Percentiles rank a stretch among this genome's conserved stretches.
These are phyloP conservation scores for Platismatia glauca DNA, from an alignment of 495 filamentous ascomycete species.

Conservation along the genomic window DNA sequence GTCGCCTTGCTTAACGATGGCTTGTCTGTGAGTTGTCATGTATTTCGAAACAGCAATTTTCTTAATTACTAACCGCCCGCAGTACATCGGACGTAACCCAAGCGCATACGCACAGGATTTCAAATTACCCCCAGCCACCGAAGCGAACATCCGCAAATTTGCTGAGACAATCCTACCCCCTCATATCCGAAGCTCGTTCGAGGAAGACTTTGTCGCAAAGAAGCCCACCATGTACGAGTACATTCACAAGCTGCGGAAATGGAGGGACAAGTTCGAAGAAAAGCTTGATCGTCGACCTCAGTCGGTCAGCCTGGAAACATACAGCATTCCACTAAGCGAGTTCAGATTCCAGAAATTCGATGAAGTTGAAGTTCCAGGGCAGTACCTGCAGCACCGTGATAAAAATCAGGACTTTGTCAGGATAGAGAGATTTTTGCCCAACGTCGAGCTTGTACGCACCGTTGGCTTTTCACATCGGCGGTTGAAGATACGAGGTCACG, in stretches of 20 bases:
- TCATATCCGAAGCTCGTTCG: constrained; percentile 89
- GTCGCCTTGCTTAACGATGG: constrained; percentile 94
- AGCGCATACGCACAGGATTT: constrained; percentile 78
- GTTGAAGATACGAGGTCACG: constrained; percentile 93
- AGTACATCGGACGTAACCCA: constrained; percentile 81
- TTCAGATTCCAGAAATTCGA: constrained; percentile 97
- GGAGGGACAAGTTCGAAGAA: constrained; percentile 97
- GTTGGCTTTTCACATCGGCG: constrained; percentile 84
- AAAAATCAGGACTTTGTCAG: constrained; percentile 97
- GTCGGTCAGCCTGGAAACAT: constrained; percentile 63
- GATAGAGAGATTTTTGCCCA: constrained; percentile 91
- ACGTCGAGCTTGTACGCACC: constrained; percentile 82
- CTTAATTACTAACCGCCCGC: constrained; percentile 17
- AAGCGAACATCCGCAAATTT: constrained; percentile 92
- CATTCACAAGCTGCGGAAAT: constrained; percentile 90
- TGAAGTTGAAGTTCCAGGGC: constrained; percentile 94
- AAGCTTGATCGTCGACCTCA: constrained; percentile 82
- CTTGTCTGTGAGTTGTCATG: constrained; percentile 37
- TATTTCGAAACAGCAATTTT: not conserved
- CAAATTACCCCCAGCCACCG: constrained; percentile 80
- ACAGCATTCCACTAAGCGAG: constrained; percentile 84
- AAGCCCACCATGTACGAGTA: constrained; percentile 97
- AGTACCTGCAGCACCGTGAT: constrained; percentile 92
- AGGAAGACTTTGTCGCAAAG: constrained; percentile 84
- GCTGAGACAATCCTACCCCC: constrained; percentile 89